Conservation (phyloP, 2,329 filamentous ascomycete species). For the Hymenotorrendiella dingleyae region DNA sequence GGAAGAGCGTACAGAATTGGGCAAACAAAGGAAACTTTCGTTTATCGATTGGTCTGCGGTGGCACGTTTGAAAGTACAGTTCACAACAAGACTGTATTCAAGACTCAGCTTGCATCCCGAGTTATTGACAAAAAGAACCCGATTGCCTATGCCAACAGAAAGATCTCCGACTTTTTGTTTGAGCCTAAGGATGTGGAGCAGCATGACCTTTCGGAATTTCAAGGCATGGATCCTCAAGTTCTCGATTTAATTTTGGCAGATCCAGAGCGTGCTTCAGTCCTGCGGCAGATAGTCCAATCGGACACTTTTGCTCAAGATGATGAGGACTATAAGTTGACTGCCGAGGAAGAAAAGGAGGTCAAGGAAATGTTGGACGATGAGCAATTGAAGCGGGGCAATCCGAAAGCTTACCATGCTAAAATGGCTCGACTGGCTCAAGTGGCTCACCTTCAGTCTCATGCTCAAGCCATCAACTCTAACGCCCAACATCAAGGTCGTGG, state of each 20-base stretch:
- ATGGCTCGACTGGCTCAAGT: neutral
- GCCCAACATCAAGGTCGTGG: neutral
- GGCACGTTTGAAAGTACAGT: conserved; percentile 75
- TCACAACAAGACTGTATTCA: conserved; percentile 72
- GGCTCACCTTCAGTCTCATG: neutral
- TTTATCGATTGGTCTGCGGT: conserved; percentile 74
- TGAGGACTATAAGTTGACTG: conserved; percentile 53
- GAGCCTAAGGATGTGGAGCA: conserved; percentile 47
- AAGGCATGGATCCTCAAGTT: conserved; percentile 53
- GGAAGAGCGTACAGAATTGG: conserved; percentile 82
- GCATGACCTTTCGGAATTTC: conserved; percentile 45
- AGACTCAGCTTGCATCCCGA: conserved; percentile 69
- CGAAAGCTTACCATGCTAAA: conserved; percentile 10
- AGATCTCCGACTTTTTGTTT: conserved; percentile 50
- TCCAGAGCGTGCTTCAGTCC: conserved; percentile 38
- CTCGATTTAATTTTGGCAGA: conserved; percentile 56
- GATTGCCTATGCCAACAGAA: conserved; percentile 56
- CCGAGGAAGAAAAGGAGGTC: conserved; percentile 54
- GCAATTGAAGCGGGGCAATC: conserved; percentile 24
- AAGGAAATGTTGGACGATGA: conserved; percentile 37
- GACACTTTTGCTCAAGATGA: conserved; percentile 71
- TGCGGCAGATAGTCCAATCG: conserved; percentile 56
- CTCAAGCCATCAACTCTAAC: neutral
- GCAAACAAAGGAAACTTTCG: conserved; percentile 72
- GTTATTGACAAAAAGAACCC: conserved; percentile 82